Base-by-base conservation (phyloP, 1,284 basidiomycete genomes). In the Microbotryum intermedium region DNA sequence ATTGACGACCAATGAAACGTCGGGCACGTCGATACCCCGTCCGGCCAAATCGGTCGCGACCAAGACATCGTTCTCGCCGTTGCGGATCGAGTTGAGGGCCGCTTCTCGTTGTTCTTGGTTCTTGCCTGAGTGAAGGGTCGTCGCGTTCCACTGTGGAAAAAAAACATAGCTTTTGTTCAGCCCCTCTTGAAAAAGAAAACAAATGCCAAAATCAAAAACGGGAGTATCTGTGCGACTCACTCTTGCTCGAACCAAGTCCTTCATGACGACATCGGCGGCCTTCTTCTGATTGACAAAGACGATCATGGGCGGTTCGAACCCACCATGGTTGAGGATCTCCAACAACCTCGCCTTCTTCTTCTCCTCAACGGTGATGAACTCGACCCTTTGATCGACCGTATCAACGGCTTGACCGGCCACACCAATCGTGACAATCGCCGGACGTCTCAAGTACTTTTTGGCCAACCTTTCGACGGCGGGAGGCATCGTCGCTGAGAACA, bases 271-370 rank as follows among this genome's bases (percentile, higher is more conserved):
- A 72, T 99, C 94, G 50, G 93, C 94, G 7, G 90, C 93, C 80
- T 94, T 94, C 81, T 97, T 98, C 76, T 97, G 93, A 76, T 97
- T 98, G 79, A 97, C 92, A 77, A 98, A 99, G 16, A 94, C 88
- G 68, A 99, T 98, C 72, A 98, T 97, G 1, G 95, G 95, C 28
- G 94, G 84, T 28, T 84, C 76, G 75, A 86, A 90, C 57, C 82
- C 79, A 45, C 84, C 85, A 62, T 83, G 86, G 77, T 91, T 89
- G 73, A 99, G 84, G 69, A 97, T 89, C 69, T 97, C 90, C 71
- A 94, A 76, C 72, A 98, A 76, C 42, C 85, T 82, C 65, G 85
- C 82, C 73, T 89, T 93, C 79, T 91, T 93, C 82, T 91, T 90
- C 72, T 97, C 94, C 70, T 97, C 94, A 69, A 87, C 86, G 55